Percentiles rank a stretch among this genome's conserved stretches.
Conservation (phyloP, 805 yeast genomes). For the Saccharomycopsis sp. region DNA sequence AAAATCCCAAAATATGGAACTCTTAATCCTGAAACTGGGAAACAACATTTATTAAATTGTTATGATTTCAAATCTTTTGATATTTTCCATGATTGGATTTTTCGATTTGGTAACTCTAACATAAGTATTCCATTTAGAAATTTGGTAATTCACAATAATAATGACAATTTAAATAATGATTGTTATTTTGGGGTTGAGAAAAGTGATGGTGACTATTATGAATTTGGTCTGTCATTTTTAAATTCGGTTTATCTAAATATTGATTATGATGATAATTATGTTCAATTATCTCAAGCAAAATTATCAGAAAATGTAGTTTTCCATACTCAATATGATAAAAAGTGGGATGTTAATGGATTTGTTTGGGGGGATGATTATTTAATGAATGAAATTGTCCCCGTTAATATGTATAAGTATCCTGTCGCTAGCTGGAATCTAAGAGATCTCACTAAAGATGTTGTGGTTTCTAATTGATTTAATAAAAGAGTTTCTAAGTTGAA, state of each 20-base stretch:
- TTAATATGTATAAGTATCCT: not conserved
- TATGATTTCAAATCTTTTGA: not conserved
- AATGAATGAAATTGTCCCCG: not conserved
- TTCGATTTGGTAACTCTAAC: not conserved
- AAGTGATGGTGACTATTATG: not conserved
- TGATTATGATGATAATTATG: not conserved
- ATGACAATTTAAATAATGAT: not conserved
- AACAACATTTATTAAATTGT: no score
- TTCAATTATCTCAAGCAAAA: not conserved
- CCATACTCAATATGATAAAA: not conserved
- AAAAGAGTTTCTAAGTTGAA: no score
- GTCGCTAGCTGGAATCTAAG: not conserved
- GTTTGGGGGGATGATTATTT: not conserved
- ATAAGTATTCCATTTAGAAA: constrained; percentile 1
- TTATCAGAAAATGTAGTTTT: not conserved
- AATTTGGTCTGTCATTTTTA: not conserved
- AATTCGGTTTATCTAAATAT: not conserved
- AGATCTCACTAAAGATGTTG: not conserved
- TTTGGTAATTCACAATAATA: not conserved
- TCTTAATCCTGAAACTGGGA: no score
- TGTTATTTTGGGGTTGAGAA: not conserved
- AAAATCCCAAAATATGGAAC: not conserved
- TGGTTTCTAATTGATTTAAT: no score
- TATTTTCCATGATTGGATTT: not conserved
- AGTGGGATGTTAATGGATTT: not conserved